Evolutionary conservation across 2,329 filamentous ascomycete species (phyloP).

Genomic region (Botrytis cinerea): DNA sequence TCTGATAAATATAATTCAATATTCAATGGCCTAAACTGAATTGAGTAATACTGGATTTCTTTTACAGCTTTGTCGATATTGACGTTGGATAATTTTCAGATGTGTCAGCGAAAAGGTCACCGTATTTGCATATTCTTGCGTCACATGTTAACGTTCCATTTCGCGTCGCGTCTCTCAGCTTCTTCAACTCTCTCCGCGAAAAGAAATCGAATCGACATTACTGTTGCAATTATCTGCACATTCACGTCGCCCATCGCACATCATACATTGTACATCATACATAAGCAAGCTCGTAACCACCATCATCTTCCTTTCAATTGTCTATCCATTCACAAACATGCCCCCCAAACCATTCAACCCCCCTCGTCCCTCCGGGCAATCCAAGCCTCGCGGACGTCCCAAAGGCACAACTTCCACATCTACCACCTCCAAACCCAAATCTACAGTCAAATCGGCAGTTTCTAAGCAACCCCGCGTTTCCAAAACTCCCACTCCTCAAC

Average conservation of each 20-base stretch:
- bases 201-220: not conserved
- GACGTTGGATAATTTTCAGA: not conserved
- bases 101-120: not conserved
- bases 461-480: not conserved
- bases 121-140: not conserved
- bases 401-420: slow-evolving; percentile 22
- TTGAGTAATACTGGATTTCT: not conserved
- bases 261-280: not conserved
- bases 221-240: not conserved
- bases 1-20: not conserved
- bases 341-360: slow-evolving; percentile 41
- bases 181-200: not conserved
- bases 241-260: not conserved
- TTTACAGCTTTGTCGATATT: not conserved
- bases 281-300: not conserved
- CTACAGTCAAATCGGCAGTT: not conserved
- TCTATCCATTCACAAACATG: slow-evolving; percentile 28
- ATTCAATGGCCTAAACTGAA: not conserved
- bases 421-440: slow-evolving; percentile 10
- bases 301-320: not conserved
- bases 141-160: slow-evolving; percentile 21
- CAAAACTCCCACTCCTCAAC: not conserved
- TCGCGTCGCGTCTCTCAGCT: slow-evolving; percentile 19
- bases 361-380: slow-evolving; percentile 30
- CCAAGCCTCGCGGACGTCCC: slow-evolving; percentile 21